Base-by-base conservation (phyloP, 164 flowering plant genomes). In the Magnolia sinica region DNA sequence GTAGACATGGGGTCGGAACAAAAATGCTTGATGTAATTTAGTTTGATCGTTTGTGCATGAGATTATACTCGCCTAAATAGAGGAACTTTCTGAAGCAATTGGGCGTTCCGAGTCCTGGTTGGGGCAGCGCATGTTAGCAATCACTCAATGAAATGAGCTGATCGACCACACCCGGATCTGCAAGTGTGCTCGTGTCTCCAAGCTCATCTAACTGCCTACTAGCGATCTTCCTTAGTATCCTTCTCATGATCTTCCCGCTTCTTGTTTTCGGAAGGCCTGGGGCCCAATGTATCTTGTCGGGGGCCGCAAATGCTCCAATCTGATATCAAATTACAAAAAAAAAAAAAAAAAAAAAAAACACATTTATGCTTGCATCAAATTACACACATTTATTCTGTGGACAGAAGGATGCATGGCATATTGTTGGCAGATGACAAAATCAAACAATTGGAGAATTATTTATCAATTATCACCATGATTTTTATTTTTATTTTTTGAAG, bases 241-340 rank as follows among this genome's bases (percentile, higher is more conserved):
- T 86, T 82, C 98, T 88, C 98, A 96, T 96, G 79, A 96, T 94
- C 86, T 96, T 96, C 74, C 99, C 98, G 76, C 98, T 94, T 81
- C 99, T 91, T 20, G 99, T 96, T 85, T 96, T 96, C 20, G 99
- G 99, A 73, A 94, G 98, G 23, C 93, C 97, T 50, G 99, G 99
- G 18, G 99, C 98, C 99, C 99, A 94, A 59, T 96, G 99, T 77
- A 96, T 89, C 81, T 81, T 92, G 81, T 94, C 97, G 0, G 99
- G 99, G 19, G 98, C 98, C 1, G 99, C 98, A 88, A 96, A 96
- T 78, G 97, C 98, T 83, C 99, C 99, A 70, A 96, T 96, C 99
- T 96, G 89, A 73, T 18, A 70, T 61, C 64, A 70, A 73, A 24
- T 10, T 8, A 52, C 8, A 52, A 1, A 52, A 8, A 13, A 8